Conservation (phyloP, 805 yeast genomes). For the Hemisphaericaspora nanyangensis region DNA sequence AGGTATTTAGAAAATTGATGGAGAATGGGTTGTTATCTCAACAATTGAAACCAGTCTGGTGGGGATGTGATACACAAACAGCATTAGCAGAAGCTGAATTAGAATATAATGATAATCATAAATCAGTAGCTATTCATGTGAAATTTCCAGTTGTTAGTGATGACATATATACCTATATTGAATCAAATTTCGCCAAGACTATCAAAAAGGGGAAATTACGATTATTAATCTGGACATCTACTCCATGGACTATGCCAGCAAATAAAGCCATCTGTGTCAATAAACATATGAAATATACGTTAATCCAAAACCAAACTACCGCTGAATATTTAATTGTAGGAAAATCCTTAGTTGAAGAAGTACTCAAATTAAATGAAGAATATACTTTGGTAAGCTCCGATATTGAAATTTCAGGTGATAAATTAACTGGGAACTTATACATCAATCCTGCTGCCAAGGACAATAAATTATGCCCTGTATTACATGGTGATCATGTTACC, state of each 20-base stretch:
- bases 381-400: constrained; percentile 1
- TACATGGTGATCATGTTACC: constrained; percentile 81
- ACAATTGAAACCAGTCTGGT: constrained; percentile 91
- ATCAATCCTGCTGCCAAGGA: constrained; percentile 8
- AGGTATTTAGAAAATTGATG: constrained; percentile 63
- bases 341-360: constrained; percentile 37
- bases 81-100: constrained; percentile 96
- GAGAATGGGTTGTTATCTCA: constrained; percentile 67
- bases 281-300: constrained; percentile 52
- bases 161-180: constrained; percentile 1
- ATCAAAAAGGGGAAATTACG: constrained; percentile 9
- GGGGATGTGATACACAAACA: constrained; percentile 93
- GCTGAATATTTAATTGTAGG: constrained; percentile 57
- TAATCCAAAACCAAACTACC: constrained; percentile 25
- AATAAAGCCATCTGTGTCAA: constrained; percentile 80
- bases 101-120: constrained; percentile 74
- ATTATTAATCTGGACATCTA: constrained; percentile 90
- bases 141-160: constrained; percentile 49
- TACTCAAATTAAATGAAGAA: constrained; percentile 28
- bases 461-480: constrained; percentile 46
- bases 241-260: constrained; percentile 95
- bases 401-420: constrained; percentile 18
- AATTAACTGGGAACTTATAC: constrained; percentile 39
- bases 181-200: neutral
- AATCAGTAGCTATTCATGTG: constrained; percentile 63